Evolutionary conservation across 768 basidiomycete genomes (phyloP).

Genomic region (Pleurotus platypus): DNA sequence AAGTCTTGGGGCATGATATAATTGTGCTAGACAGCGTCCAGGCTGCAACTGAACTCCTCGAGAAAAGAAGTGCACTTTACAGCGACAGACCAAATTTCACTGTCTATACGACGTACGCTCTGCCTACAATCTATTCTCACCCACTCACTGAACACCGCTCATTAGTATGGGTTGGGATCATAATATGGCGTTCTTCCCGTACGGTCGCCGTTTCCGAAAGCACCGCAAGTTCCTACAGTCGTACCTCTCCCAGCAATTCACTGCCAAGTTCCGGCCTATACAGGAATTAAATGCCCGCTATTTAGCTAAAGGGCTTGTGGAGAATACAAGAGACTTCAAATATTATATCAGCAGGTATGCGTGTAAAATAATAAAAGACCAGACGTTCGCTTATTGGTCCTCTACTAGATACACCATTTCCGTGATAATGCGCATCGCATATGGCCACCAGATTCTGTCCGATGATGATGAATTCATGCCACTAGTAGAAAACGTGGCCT

Average conservation of each 20-base stretch:
- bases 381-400: too few species aligned
- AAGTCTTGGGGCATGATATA: conserved; percentile 21
- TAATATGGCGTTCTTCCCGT: conserved; percentile 14
- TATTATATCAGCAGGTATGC: background rate
- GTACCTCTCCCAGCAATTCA: conserved; percentile 39
- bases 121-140: background rate
- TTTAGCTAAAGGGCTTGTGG: conserved; percentile 16
- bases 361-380: too few species aligned
- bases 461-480: conserved; percentile 19
- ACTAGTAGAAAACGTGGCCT: conserved; percentile 11
- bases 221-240: conserved; percentile 50
- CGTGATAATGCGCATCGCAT: conserved; percentile 15
- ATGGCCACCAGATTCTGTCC: conserved; percentile 17
- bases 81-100: conserved; percentile 20
- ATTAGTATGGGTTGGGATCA: conserved; percentile 11
- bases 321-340: background rate
- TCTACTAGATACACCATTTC: conserved; percentile 7
- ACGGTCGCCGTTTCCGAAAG: conserved; percentile 44
- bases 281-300: conserved; percentile 37
- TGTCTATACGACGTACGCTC: conserved; percentile 14
- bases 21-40: conserved; percentile 20
- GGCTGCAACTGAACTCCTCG: conserved; percentile 23
- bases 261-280: conserved; percentile 31
- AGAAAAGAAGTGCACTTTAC: conserved; percentile 22
- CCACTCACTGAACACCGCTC: background rate